Conservation (phyloP, 176 grass and related monocot genomes). For the Aegilops longissima region DNA sequence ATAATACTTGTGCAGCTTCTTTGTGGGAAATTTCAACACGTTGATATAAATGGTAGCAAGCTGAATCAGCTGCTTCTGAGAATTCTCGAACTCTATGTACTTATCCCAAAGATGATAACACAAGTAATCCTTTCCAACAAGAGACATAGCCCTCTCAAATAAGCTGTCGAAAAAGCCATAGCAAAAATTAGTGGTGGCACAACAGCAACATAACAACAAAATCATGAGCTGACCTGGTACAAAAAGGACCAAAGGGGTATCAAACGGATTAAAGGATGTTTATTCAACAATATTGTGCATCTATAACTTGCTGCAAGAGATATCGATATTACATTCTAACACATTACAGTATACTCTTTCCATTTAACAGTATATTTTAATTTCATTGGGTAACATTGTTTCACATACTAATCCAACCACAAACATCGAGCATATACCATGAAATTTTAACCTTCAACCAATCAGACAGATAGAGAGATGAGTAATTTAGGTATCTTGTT, state of each 20-base stretch:
- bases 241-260: neutral
- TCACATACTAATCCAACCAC: neutral
- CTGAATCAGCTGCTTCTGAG: slow-evolving; percentile 65
- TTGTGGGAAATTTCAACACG: slow-evolving; percentile 81
- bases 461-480: neutral
- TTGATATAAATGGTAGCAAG: slow-evolving; percentile 79
- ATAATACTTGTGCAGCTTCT: slow-evolving; percentile 77
- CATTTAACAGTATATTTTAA: slow-evolving; percentile 12
- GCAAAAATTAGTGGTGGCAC: slow-evolving; percentile 14
- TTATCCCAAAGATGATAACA: slow-evolving; percentile 87
- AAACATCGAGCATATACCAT: neutral
- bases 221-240: slow-evolving; percentile 10
- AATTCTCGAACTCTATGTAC: slow-evolving; percentile 83
- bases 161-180: slow-evolving; percentile 54
- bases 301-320: neutral
- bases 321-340: neutral
- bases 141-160: slow-evolving; percentile 72
- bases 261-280: slow-evolving; percentile 8
- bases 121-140: slow-evolving; percentile 83
- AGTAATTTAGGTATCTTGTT: neutral
- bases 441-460: neutral
- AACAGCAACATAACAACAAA: slow-evolving; percentile 14
- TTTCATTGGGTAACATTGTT: neutral
- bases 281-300: neutral
- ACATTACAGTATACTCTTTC: neutral